Conservation (phyloP, 345 rosid genomes). For the Eucalyptus coolabah region DNA sequence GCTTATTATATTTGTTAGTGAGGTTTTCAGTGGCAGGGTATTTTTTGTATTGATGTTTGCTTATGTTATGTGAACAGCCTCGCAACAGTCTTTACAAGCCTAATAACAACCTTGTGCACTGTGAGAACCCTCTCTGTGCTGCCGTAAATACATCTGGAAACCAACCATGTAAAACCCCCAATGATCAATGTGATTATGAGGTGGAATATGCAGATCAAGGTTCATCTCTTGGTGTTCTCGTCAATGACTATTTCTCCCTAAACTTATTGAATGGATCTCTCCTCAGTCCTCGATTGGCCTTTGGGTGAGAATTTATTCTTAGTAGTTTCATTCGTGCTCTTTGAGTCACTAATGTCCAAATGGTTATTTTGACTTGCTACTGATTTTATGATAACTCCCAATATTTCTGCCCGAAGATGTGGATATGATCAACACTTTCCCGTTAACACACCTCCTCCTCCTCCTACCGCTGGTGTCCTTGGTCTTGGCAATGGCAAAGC, state of each 20-base stretch:
- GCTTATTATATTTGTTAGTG: background rate
- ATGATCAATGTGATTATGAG: conserved; percentile 80
- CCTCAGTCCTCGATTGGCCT: conserved; percentile 29
- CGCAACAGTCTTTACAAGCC: conserved; percentile 54
- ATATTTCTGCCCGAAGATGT: conserved; percentile 29
- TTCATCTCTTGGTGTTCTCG: conserved; percentile 67
- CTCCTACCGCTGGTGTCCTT: conserved; percentile 64
- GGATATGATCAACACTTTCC: conserved; percentile 59
- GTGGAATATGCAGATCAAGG: conserved; percentile 67
- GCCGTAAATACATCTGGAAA: conserved; percentile 16
- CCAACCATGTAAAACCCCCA: conserved; percentile 28
- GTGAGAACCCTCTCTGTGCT: conserved; percentile 38
- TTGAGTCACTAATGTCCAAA: background rate
- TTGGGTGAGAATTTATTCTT: conserved; percentile 44
- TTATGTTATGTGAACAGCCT: conserved; percentile 29
- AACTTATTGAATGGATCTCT: conserved; percentile 42
- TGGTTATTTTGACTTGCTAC: background rate
- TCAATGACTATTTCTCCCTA: conserved; percentile 43
- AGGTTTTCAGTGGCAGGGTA: background rate
- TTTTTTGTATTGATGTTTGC: background rate
- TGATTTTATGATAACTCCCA: background rate
- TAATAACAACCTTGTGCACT: conserved; percentile 31
- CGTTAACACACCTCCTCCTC: conserved; percentile 41
- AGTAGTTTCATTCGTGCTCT: background rate
- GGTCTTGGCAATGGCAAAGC: conserved; percentile 74